Percentiles rank a stretch among this genome's conserved stretches.
phyloP scores from a whole-genome alignment of 352 stramenopile genomes.

The Phytophthora syringae region DNA sequence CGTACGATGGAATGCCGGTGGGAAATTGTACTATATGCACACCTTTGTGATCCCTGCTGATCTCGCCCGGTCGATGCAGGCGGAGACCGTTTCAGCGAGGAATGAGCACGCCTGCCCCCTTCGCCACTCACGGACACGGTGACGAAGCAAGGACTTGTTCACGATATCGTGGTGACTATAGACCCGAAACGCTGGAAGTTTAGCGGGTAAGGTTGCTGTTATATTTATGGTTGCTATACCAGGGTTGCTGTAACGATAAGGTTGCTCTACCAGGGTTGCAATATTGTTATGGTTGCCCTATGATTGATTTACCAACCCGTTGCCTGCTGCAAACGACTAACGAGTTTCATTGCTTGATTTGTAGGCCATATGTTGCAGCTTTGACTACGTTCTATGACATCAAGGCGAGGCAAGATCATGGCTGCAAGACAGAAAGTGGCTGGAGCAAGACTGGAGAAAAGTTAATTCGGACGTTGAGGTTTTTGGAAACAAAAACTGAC shows the following conservation, averaged over 20 bases:
- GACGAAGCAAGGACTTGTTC: conserved; percentile 4
- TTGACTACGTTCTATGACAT: conserved; percentile 4
- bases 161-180: neutral
- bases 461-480: neutral
- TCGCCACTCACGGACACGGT: neutral
- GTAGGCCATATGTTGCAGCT: neutral
- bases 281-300: too few species aligned
- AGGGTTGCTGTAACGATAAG: neutral
- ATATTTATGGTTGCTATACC: conserved; percentile 5
- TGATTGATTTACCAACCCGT: neutral
- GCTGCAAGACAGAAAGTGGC: conserved; percentile 5
- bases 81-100: neutral
- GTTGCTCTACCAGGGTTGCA: too few species aligned
- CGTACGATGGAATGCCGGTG: conserved; percentile 5
- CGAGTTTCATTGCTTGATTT: neutral
- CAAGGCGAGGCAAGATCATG: neutral
- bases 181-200: conserved; percentile 5
- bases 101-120: neutral
- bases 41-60: conserved; percentile 13
- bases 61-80: conserved; percentile 1
- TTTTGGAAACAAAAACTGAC: conserved; percentile 7
- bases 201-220: conserved; percentile 11
- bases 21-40: conserved; percentile 12
- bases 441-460: conserved; percentile 4
- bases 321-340: too few species aligned